Base-by-base conservation (phyloP, 2,329 filamentous ascomycete species). In the Aspergillus sp. region DNA sequence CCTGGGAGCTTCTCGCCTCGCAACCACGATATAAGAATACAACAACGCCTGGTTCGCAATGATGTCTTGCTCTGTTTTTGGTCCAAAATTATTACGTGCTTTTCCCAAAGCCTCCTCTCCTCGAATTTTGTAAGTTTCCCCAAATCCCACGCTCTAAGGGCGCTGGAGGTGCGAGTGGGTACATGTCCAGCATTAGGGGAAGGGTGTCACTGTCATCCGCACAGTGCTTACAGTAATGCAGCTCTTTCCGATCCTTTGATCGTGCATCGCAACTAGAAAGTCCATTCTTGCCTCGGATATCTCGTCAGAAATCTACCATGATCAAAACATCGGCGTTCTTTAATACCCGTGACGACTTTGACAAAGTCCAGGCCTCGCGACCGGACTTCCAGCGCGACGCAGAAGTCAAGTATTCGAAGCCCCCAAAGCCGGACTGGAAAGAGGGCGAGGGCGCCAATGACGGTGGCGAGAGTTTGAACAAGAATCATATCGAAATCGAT, bases 401-500 rank as follows among this genome's bases (percentile, higher is more conserved):
- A 6, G 64, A 68, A 44, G 64, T 75, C 56, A 73, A 67, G 19
- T 76, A 69, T 58, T 73, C 72, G 37, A 77, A 80, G 63, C 71
- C 77, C 1, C 72, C 72, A 9, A 73, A 76, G 49, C 74, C 75
- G 2, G 58, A 68, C 4, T 80, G 78, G 78, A 74, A 74, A 33
- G 64, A 73, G 41, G 78, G 77, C 19, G 69, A 75, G 21, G 77
- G 77, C 3, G 74, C 69, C 3, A 80, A 75, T 31, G 76, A 79
- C 61, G 70, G 73, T 17, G 80, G 81, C 12, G 77, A 76, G 50
- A 74, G 76, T 56, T 67, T 84, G 61, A 70, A 78, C 55, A 84
- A 85, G 58, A 72, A 78, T 1, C 90, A 96, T 76, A 75, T 93
- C 63, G 79, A 87, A 69, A 96, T 97, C 66, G 88, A 96, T 73